Conservation (phyloP, 768 basidiomycete genomes). For the Amyloporia xantha region DNA sequence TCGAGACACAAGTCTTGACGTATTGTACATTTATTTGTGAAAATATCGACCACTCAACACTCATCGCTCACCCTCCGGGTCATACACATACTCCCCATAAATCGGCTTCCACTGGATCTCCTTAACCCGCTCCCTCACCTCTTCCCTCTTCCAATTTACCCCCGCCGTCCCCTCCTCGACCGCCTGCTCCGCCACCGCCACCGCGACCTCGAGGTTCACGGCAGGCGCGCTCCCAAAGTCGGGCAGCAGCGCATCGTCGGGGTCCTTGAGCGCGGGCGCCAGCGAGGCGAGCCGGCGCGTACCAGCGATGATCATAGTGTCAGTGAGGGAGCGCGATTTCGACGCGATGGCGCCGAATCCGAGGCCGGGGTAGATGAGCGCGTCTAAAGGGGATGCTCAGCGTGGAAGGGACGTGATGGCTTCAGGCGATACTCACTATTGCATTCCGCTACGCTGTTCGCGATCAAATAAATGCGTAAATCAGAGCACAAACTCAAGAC, state of each 20-base stretch:
- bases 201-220: slow-evolving; percentile 72
- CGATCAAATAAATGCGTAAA: too few species aligned
- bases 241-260: slow-evolving; percentile 68
- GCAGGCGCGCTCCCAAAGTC: slow-evolving; percentile 66
- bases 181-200: slow-evolving; percentile 78
- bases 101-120: slow-evolving; percentile 57
- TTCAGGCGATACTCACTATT: slow-evolving; percentile 41
- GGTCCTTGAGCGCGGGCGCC: slow-evolving; percentile 66
- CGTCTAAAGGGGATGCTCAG: slow-evolving; percentile 34
- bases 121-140: slow-evolving; percentile 44
- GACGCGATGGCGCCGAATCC: slow-evolving; percentile 74
- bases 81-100: slow-evolving; percentile 61
- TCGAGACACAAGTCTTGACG: too few species aligned
- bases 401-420: not conserved
- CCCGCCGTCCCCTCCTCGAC: slow-evolving; percentile 62
- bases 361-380: slow-evolving; percentile 79
- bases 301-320: slow-evolving; percentile 83
- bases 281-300: slow-evolving; percentile 69
- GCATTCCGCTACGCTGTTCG: slow-evolving; percentile 70
- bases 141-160: slow-evolving; percentile 37
- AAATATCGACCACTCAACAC: not conserved
- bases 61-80: slow-evolving; percentile 38
- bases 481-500: slow-evolving; percentile 23
- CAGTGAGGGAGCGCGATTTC: slow-evolving; percentile 57
- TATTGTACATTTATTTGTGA: too few species aligned